phyloP scores from a whole-genome alignment of 495 filamentous ascomycete species.

The Hyaloscypha bicolor region DNA sequence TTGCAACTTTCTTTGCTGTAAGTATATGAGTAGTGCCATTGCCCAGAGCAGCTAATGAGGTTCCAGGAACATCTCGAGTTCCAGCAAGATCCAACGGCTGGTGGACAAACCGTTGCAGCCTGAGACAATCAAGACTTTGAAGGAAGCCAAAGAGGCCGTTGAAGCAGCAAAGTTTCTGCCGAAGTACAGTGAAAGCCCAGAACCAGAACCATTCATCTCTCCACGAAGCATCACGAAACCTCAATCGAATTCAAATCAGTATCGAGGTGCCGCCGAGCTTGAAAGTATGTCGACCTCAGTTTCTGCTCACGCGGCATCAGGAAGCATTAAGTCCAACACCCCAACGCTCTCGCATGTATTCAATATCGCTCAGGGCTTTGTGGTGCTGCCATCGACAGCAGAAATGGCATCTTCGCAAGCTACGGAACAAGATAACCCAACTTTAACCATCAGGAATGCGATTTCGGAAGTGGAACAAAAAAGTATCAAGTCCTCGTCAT shows the following conservation, averaged over 20 bases:
- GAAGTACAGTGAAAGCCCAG: background rate
- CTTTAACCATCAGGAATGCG: background rate
- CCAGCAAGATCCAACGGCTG: slow-evolving; percentile 13
- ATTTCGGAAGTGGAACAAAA: background rate
- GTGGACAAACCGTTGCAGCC: slow-evolving; percentile 17
- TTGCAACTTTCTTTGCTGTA: slow-evolving; percentile 27
- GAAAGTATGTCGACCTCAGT: no score
- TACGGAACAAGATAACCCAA: background rate
- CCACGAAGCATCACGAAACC: no score
- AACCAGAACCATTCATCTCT: background rate
- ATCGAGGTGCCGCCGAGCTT: no score
- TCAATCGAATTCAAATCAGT: no score
- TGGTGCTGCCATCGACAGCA: background rate
- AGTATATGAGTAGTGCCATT: background rate
- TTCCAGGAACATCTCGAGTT: slow-evolving; percentile 21
- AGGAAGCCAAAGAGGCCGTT: slow-evolving; percentile 14
- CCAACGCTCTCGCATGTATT: background rate
- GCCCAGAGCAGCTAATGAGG: background rate
- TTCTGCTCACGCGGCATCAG: no score
- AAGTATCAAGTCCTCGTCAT: slow-evolving; percentile 15
- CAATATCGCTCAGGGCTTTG: background rate
- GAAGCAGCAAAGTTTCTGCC: background rate
- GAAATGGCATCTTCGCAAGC: no score
- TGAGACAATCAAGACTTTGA: slow-evolving; percentile 18
- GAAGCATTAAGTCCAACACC: background rate